Evolutionary conservation across 495 filamentous ascomycete genomes (phyloP).

Genomic region (Aspergillus sparsus): DNA sequence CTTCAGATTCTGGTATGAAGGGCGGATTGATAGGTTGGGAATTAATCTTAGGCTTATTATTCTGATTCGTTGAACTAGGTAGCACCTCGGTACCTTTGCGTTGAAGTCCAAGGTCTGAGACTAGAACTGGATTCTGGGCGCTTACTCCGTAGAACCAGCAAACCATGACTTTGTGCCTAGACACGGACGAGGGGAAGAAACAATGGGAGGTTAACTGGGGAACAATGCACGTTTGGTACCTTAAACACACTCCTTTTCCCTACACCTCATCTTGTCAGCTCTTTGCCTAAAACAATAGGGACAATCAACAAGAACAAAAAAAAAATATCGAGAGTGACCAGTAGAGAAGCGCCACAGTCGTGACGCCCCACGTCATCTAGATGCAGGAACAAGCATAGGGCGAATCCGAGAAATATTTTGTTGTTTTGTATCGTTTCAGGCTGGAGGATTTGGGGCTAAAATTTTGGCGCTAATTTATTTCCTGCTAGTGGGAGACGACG

Average conservation of each 20-base stretch:
- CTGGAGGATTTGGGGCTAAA: neutral
- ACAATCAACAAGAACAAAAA: neutral
- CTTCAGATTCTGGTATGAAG: too few relatives aligned
- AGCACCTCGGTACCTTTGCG: too few relatives aligned
- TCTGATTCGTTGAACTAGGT: too few relatives aligned
- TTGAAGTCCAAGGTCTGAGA: too few relatives aligned
- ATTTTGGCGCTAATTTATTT: neutral
- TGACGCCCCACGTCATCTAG: neutral
- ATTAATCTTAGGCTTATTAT: too few relatives aligned
- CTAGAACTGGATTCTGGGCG: too few relatives aligned
- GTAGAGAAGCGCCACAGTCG: neutral
- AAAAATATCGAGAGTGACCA: neutral
- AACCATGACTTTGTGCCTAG: neutral
- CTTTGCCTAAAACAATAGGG: too few relatives aligned
- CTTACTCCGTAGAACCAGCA: too few relatives aligned
- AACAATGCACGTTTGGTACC: too few relatives aligned
- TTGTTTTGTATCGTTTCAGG: neutral
- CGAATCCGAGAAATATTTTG: neutral
- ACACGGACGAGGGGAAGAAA: neutral
- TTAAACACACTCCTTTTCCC: too few relatives aligned
- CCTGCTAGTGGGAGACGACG: neutral
- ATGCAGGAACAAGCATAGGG: slow-evolving; percentile 3
- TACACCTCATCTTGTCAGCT: too few relatives aligned
- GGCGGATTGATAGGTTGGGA: too few relatives aligned
- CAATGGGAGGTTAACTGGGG: neutral